phyloP scores from a whole-genome alignment of 345 rosid genomes.

The Abelmoschus esculentus region DNA sequence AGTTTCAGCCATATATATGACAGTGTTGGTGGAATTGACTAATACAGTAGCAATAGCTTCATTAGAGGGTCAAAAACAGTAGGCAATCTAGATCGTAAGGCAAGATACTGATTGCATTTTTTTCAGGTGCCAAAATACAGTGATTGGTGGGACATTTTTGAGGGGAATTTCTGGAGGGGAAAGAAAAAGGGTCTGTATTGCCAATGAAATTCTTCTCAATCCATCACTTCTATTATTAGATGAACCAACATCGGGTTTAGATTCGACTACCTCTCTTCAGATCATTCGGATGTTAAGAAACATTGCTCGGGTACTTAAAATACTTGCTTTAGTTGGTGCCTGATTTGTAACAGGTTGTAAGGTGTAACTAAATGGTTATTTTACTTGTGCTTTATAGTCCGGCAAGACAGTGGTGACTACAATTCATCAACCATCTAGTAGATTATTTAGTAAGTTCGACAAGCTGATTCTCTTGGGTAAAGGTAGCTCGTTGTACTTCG shows the following conservation, averaged over 20 bases:
- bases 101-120: background rate
- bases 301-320: constrained; percentile 18
- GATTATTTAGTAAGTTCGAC: constrained; percentile 25
- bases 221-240: constrained; percentile 27
- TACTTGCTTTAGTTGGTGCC: background rate
- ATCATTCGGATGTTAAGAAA: constrained; percentile 19
- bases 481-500: constrained; percentile 22
- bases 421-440: constrained; percentile 32
- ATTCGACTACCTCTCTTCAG: constrained; percentile 19
- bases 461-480: constrained; percentile 23
- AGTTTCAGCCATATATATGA: no score
- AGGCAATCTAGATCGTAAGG: background rate
- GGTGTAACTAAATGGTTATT: background rate
- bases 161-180: constrained; percentile 32
- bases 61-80: background rate
- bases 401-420: constrained; percentile 31
- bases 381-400: constrained; percentile 2
- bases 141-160: constrained; percentile 19
- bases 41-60: background rate
- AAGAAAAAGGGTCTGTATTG: constrained; percentile 32
- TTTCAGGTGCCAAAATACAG: constrained; percentile 22
- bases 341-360: background rate
- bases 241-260: constrained; percentile 31
- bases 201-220: constrained; percentile 27
- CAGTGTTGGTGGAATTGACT: no score